Percentiles rank a stretch among this genome's conserved stretches.
Evolutionary conservation across 345 rosid genomes (phyloP).

Genomic region (Ceriops zippeliana): DNA sequence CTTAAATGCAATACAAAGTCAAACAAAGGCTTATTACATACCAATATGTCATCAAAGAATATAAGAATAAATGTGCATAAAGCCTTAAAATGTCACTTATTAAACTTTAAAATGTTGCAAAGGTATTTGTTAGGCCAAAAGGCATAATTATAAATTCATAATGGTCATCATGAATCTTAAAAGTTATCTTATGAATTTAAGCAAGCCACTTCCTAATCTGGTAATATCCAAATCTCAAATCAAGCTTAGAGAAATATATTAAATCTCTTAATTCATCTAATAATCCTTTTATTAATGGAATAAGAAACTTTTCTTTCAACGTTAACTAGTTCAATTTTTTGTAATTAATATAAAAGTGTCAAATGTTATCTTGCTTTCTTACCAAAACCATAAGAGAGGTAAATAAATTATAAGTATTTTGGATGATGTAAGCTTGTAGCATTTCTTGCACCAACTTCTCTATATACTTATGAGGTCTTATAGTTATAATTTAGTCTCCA

Average conservation of each 20-base stretch:
- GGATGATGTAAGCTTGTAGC: not conserved
- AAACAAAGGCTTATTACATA: accelerated
- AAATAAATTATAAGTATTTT: not conserved
- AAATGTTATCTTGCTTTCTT: not conserved
- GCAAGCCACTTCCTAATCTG: not conserved
- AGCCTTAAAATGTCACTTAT: too few relatives aligned
- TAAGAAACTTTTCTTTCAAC: not conserved
- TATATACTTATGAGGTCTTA: too few relatives aligned
- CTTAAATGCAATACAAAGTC: too few relatives aligned
- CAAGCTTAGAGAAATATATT: not conserved
- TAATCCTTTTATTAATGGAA: not conserved
- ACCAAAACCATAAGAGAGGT: not conserved
- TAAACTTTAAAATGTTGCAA: too few relatives aligned
- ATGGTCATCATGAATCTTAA: too few relatives aligned
- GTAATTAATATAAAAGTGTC: not conserved
- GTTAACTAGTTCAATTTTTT: not conserved
- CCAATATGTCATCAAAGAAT: too few relatives aligned
- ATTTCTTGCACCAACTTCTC: not conserved
- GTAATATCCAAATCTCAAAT: not conserved
- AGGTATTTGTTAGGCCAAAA: too few relatives aligned
- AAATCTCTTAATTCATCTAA: not conserved
- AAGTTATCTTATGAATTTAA: too few relatives aligned
- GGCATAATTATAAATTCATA: too few relatives aligned
- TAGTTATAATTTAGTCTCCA: too few relatives aligned
- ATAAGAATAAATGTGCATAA: too few relatives aligned